Evolutionary conservation across 2,329 filamentous ascomycete species (phyloP).

Genomic region (Madurella mycetomatis): DNA sequence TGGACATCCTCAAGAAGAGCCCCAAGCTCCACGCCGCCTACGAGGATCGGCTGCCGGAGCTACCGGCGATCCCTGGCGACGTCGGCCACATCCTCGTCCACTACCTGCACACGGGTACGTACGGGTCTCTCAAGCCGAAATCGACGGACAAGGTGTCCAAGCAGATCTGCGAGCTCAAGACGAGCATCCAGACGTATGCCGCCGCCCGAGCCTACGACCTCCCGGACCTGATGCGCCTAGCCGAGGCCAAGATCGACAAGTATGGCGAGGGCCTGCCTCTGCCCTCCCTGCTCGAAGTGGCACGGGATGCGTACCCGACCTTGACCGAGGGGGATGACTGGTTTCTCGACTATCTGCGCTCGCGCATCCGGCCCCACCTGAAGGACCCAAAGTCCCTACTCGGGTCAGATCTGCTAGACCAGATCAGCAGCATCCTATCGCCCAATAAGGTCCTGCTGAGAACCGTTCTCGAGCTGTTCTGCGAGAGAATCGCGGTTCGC

Average conservation of each 20-base stretch:
- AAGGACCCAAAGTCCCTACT: constrained; percentile 24
- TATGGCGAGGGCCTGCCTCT: constrained; percentile 23
- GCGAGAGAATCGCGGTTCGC: constrained; percentile 19
- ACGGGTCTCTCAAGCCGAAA: constrained; percentile 25
- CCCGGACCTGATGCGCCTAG: constrained; percentile 25
- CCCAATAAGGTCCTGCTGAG: constrained; percentile 25
- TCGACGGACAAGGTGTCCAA: constrained; percentile 17
- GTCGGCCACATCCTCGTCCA: constrained; percentile 27
- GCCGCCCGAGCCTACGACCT: constrained; percentile 25
- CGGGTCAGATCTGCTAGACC: constrained; percentile 23
- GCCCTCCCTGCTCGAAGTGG: constrained; percentile 24
- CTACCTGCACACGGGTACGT: constrained; percentile 27
- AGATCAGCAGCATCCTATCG: constrained; percentile 26
- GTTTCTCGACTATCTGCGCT: constrained; percentile 27
- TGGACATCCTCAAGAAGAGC: constrained; percentile 25
- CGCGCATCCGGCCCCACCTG: constrained; percentile 25
- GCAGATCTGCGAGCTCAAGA: constrained; percentile 26
- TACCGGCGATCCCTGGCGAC: constrained; percentile 21
- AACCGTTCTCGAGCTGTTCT: constrained; percentile 27
- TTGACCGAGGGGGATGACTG: constrained; percentile 24
- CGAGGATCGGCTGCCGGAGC: constrained; percentile 23
- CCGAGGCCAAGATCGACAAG: constrained; percentile 24
- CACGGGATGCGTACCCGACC: constrained; percentile 25
- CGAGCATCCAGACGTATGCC: constrained; percentile 25
- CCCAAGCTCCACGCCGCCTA: constrained; percentile 26